phyloP scores from a whole-genome alignment of 441 rosid species.

The Erodium texanum region DNA sequence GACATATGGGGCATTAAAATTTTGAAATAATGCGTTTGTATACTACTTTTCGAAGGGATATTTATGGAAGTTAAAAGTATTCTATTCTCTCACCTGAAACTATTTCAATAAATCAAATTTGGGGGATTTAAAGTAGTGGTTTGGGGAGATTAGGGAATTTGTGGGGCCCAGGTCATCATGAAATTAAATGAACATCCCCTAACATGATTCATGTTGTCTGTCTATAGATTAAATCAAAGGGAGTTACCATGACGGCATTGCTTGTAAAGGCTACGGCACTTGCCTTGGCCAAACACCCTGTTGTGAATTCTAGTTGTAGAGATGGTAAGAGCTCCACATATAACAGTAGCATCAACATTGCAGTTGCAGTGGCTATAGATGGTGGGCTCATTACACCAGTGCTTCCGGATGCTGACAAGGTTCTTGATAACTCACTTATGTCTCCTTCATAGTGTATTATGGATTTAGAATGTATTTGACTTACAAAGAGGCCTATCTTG shows the following conservation, averaged over 20 bases:
- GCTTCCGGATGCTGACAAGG: conserved; percentile 91
- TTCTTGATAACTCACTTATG: conserved; percentile 18
- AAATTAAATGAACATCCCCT: neutral
- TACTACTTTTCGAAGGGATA: no score
- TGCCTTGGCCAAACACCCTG: conserved; percentile 71
- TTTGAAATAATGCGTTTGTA: no score
- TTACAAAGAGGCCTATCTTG: neutral
- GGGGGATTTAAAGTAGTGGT: no score
- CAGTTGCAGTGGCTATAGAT: conserved; percentile 87
- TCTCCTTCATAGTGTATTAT: neutral
- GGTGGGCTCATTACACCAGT: conserved; percentile 91
- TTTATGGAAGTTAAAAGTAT: no score
- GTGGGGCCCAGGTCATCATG: no score
- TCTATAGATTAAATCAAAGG: conserved; percentile 75
- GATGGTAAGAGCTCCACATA: conserved; percentile 76
- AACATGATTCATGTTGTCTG: conserved; percentile 7
- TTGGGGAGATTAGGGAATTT: no score
- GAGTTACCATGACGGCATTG: conserved; percentile 93
- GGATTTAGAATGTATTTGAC: neutral
- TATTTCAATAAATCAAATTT: no score
- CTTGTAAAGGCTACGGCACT: conserved; percentile 88
- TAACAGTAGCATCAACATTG: conserved; percentile 69
- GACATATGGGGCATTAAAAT: no score
- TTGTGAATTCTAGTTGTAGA: conserved; percentile 43
- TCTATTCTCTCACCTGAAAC: no score